Evolutionary conservation across 768 basidiomycete species (phyloP).

Genomic region (Russula abietina): DNA sequence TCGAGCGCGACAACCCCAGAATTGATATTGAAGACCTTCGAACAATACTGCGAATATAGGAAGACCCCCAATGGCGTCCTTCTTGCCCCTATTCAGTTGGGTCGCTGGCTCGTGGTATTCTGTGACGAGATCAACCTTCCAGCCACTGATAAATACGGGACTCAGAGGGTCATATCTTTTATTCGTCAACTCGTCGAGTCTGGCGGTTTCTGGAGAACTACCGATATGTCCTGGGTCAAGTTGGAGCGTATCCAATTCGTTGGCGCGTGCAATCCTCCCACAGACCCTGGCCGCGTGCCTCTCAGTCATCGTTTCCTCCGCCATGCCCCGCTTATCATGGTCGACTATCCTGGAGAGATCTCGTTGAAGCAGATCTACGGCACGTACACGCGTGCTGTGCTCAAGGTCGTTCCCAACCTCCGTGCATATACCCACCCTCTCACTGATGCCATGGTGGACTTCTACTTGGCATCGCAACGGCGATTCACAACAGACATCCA

Average conservation of each 20-base stretch:
- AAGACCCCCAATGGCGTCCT: constrained; percentile 99
- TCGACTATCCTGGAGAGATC: constrained; percentile 96
- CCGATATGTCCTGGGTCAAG: constrained; percentile 95
- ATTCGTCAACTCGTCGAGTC: constrained; percentile 93
- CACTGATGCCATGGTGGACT: constrained; percentile 94
- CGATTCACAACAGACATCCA: constrained; percentile 96
- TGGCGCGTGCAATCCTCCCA: constrained; percentile 98
- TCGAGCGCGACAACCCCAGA: constrained; percentile 98
- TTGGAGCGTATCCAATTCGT: constrained; percentile 99
- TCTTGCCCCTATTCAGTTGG: constrained; percentile 88
- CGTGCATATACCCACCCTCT: constrained; percentile 90
- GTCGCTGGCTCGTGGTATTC: constrained; percentile 98
- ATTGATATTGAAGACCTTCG: constrained; percentile 97
- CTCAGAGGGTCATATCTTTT: constrained; percentile 97
- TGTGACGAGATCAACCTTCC: constrained; percentile 99
- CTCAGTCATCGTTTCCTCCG: constrained; percentile 95
- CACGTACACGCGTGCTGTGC: constrained; percentile 91
- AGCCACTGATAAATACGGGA: constrained; percentile 95
- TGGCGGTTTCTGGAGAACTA: constrained; percentile 90
- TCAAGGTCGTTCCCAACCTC: constrained; percentile 92
- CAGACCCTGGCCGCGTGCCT: constrained; percentile 98
- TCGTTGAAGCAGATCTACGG: constrained; percentile 98
- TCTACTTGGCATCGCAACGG: constrained; percentile 91
- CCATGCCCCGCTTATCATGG: constrained; percentile 96
- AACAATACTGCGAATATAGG: constrained; percentile 98